Conservation (phyloP, 768 basidiomycete species). For the Panus rudis region DNA sequence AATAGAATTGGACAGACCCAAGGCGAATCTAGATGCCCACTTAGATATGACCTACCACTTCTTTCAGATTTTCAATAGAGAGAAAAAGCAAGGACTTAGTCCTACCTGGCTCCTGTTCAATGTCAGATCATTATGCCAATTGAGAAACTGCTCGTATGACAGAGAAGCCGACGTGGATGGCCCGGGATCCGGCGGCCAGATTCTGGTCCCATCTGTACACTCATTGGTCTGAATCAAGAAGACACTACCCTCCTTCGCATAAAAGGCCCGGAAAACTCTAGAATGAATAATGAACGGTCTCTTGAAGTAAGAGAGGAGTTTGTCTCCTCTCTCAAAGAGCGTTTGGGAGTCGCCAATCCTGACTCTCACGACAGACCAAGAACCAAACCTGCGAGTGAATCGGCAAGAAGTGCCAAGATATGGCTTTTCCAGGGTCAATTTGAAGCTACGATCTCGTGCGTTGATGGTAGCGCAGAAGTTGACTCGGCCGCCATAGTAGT, state of each 20-base stretch:
- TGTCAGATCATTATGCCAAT: slow-evolving; percentile 47
- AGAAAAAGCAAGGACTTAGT: background rate
- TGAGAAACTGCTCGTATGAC: slow-evolving; percentile 40
- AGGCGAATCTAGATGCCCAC: slow-evolving; percentile 54
- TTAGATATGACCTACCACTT: slow-evolving; percentile 58
- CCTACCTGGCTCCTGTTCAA: slow-evolving; percentile 45
- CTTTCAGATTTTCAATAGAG: background rate
- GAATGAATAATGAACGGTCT: slow-evolving; percentile 48
- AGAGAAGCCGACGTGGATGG: background rate
- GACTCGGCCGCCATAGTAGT: slow-evolving; percentile 59
- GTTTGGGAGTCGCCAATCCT: slow-evolving; percentile 30
- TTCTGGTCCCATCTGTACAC: slow-evolving; percentile 10
- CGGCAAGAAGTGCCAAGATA: slow-evolving; percentile 49
- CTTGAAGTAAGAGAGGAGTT: slow-evolving; percentile 35
- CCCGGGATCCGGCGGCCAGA: background rate
- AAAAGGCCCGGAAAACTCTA: slow-evolving; percentile 52
- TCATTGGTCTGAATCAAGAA: slow-evolving; percentile 55
- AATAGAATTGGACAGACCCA: slow-evolving; percentile 58
- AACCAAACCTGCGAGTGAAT: slow-evolving; percentile 56
- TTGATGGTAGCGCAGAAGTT: slow-evolving; percentile 39
- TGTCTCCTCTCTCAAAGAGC: slow-evolving; percentile 23
- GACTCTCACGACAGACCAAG: slow-evolving; percentile 48
- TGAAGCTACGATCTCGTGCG: slow-evolving; percentile 2
- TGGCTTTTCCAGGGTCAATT: slow-evolving; percentile 40
- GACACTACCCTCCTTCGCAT: slow-evolving; percentile 49